Base-by-base conservation (phyloP, 352 stramenopile genomes). In the Pythium sp. region DNA sequence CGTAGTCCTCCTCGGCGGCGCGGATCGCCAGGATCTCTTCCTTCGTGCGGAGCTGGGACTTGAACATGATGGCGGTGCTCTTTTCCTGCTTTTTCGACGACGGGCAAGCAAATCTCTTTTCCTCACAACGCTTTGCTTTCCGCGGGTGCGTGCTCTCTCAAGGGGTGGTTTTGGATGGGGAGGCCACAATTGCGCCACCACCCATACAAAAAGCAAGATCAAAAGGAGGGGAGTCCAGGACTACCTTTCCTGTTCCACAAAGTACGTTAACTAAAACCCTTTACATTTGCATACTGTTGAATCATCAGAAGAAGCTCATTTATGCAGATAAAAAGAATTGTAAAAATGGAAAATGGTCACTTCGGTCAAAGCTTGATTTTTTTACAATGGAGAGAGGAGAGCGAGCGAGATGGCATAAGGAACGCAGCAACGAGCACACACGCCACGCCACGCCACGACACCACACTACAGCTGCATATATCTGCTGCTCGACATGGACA, bases 11-110 rank as follows among this genome's bases (percentile, higher is more conserved):
- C 77, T 95, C 87, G 65, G 88, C 88, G 58, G 76, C 46, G 58
- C 84, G 83, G 71, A 92, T 91, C 54, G 84, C 84, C 53, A 94
- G 73, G 73, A 94, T 94, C 71, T 94, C 84, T 64, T 94, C 86
- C 76, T 91, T 94, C 59, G 84, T 81, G 68, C 84, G 86, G 67
- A 94, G 74, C 74, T 93, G 86, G 58, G 82, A 80, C 65, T 85
- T 69, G 73, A 81, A 87, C 84, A 93, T 81, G 28, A 22, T 74
- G 24, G 30, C 9, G 46, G 22, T 38, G 30, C 46, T 66, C 26
- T 18, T 53, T 22, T 55, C 36, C 43, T 64, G 58, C 58, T 55
- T 38, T 64, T 60, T 30, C 54, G 54, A 59, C 58, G 58, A 64
- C 43, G 5, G 24, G 30, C 41, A 65, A 65, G 30, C 41, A 65